Evolutionary conservation across 2,329 filamentous ascomycete species (phyloP).

Genomic region (Karstenula rhodostoma): DNA sequence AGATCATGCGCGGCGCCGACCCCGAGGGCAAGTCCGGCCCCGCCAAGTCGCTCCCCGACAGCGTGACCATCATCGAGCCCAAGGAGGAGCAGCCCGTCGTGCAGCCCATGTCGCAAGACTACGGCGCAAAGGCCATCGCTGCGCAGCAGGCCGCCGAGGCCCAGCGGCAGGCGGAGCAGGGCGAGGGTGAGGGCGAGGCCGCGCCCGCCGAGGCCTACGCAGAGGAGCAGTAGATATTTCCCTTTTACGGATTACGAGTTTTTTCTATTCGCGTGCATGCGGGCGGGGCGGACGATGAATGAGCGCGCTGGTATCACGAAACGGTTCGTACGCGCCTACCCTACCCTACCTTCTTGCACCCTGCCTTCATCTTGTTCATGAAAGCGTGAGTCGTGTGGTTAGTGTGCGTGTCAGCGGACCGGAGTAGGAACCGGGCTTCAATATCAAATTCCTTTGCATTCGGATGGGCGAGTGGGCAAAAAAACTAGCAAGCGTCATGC

Average conservation of each 20-base stretch:
- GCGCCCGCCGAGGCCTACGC: conserved; percentile 44
- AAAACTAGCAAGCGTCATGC: conserved; percentile 12
- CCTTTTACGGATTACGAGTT: conserved; percentile 5
- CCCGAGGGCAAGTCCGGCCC: conserved; percentile 98
- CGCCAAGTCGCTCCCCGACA: conserved; percentile 96
- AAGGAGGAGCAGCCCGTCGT: conserved; percentile 98
- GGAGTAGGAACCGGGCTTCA: conserved; percentile 14
- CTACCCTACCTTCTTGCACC: background rate
- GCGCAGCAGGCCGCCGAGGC: conserved; percentile 72
- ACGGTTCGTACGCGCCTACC: background rate
- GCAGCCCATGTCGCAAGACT: conserved; percentile 97
- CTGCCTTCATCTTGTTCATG: conserved; percentile 4
- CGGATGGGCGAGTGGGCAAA: conserved; percentile 26
- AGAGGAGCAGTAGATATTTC: conserved; percentile 42
- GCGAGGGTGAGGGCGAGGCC: conserved; percentile 63
- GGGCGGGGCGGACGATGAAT: conserved; percentile 13
- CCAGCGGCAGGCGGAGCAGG: conserved; percentile 67
- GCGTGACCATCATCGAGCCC: conserved; percentile 99
- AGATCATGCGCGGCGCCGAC: conserved; percentile 99
- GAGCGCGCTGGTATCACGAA: conserved; percentile 19
- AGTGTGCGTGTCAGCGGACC: background rate
- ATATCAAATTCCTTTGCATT: conserved; percentile 32
- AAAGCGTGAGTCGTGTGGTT: background rate
- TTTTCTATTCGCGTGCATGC: conserved; percentile 12
- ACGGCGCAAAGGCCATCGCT: conserved; percentile 87